Evolutionary conservation across 2,329 filamentous ascomycete genomes (phyloP).

Genomic region (Fulvia fulva): DNA sequence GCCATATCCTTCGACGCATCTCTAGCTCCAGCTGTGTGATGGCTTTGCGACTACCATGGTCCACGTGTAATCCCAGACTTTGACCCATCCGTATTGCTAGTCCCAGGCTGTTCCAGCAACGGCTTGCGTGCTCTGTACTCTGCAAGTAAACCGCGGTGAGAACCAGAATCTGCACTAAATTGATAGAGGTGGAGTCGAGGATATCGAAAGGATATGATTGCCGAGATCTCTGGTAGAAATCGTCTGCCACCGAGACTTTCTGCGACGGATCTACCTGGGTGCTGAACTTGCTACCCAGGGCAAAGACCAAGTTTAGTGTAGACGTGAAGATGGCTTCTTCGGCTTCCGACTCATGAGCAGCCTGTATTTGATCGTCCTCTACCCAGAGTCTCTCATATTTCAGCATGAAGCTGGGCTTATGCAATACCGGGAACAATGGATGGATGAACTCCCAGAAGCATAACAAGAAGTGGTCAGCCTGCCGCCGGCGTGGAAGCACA

Average conservation of each 20-base stretch:
- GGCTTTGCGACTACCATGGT: slow-evolving; percentile 49
- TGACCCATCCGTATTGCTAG: slow-evolving; percentile 59
- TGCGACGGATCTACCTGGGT: slow-evolving; percentile 21
- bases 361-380: slow-evolving; percentile 8
- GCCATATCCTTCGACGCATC: slow-evolving; percentile 64
- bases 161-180: slow-evolving; percentile 24
- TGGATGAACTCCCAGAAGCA: slow-evolving; percentile 29
- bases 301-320: slow-evolving; percentile 26
- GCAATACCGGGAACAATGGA: slow-evolving; percentile 27
- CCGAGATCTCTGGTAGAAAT: slow-evolving; percentile 27
- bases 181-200: slow-evolving; percentile 25
- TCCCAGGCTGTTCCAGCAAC: slow-evolving; percentile 27
- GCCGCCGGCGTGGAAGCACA: slow-evolving; percentile 23
- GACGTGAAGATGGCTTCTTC: slow-evolving; percentile 26
- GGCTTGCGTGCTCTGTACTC: slow-evolving; percentile 25
- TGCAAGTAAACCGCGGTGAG: slow-evolving; percentile 25
- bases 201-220: slow-evolving; percentile 26
- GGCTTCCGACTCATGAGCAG: slow-evolving; percentile 14
- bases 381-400: slow-evolving; percentile 23
- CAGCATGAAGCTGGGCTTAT: slow-evolving; percentile 23
- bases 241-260: slow-evolving; percentile 23
- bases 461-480: slow-evolving; percentile 25
- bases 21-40: slow-evolving; percentile 62
- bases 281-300: slow-evolving; percentile 26
- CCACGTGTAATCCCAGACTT: slow-evolving; percentile 64